phyloP scores from a whole-genome alignment of 2,329 filamentous ascomycete genomes.

The Diaporthe citri region DNA sequence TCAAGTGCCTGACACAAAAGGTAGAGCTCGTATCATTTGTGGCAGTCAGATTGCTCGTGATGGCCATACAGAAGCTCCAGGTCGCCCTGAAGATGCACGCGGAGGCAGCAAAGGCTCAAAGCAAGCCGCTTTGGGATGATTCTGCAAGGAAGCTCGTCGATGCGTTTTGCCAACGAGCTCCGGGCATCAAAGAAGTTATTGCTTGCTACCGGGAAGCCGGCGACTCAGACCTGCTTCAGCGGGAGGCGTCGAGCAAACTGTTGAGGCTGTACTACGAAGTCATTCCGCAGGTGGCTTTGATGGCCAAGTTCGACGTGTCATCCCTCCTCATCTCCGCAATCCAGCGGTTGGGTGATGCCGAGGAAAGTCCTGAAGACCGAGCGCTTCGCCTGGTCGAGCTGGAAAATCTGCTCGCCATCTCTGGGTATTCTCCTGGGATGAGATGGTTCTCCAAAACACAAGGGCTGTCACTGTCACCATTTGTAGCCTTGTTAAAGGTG shows the following conservation, averaged over 20 bases:
- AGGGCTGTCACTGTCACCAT: constrained; percentile 74
- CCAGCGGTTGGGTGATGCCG: constrained; percentile 65
- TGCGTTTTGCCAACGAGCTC: constrained; percentile 83
- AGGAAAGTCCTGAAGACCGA: constrained; percentile 56
- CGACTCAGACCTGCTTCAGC: constrained; percentile 78
- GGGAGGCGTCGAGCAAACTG: constrained; percentile 82
- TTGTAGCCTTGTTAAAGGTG: constrained; percentile 76
- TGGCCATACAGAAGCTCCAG: constrained; percentile 83
- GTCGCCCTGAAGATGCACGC: constrained; percentile 72
- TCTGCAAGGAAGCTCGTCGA: constrained; percentile 76
- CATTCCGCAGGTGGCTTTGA: constrained; percentile 82
- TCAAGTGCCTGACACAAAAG: constrained; percentile 82
- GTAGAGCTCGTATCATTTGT: constrained; percentile 88
- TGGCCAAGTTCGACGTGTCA: constrained; percentile 91
- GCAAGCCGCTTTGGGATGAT: constrained; percentile 73
- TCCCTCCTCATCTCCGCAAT: constrained; percentile 78
- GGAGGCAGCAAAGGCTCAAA: constrained; percentile 53
- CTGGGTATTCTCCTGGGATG: constrained; percentile 84
- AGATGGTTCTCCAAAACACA: constrained; percentile 88
- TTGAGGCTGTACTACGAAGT: constrained; percentile 88
- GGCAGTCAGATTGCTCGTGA: constrained; percentile 81
- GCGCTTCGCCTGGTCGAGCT: constrained; percentile 78
- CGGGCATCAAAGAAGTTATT: constrained; percentile 85
- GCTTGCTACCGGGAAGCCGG: constrained; percentile 77
- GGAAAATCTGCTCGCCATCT: constrained; percentile 84